Percentiles rank a stretch among this genome's conserved stretches.
Evolutionary conservation across 257 asterid genomes (phyloP).

Genomic region (Primulina huaijiensis): DNA sequence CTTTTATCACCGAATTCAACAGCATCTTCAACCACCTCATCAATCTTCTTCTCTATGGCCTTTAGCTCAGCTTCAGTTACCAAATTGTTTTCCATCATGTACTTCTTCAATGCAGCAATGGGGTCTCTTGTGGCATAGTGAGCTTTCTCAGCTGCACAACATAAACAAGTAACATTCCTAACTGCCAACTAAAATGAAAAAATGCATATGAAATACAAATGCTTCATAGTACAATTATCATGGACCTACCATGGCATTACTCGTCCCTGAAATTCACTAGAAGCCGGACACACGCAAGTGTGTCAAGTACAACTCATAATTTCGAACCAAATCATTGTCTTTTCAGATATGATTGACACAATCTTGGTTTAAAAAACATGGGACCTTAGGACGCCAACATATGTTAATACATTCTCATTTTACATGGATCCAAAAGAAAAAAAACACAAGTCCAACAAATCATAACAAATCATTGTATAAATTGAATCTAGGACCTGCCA

Average conservation of each 20-base stretch:
- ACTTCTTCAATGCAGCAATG: constrained; percentile 68
- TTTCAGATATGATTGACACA: neutral
- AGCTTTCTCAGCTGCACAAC: constrained; percentile 87
- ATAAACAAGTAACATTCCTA: constrained; percentile 18
- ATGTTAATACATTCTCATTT: too few species aligned
- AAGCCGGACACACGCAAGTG: neutral
- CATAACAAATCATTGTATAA: neutral
- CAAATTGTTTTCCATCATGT: constrained; percentile 65
- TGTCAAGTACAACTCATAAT: neutral
- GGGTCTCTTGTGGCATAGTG: constrained; percentile 88
- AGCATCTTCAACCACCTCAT: constrained; percentile 80
- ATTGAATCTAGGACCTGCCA: neutral
- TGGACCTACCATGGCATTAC: neutral
- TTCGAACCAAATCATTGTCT: neutral
- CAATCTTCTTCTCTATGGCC: constrained; percentile 81
- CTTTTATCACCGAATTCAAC: constrained; percentile 89
- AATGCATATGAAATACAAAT: neutral
- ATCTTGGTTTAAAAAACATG: neutral
- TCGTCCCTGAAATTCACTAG: neutral
- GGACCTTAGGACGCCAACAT: too few species aligned
- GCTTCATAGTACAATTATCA: neutral
- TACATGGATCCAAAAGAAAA: neutral
- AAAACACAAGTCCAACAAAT: neutral
- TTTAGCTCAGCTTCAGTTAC: constrained; percentile 73
- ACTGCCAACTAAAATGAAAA: neutral